phyloP scores from a whole-genome alignment of 164 flowering plant species.

The Vitis amurensis region DNA sequence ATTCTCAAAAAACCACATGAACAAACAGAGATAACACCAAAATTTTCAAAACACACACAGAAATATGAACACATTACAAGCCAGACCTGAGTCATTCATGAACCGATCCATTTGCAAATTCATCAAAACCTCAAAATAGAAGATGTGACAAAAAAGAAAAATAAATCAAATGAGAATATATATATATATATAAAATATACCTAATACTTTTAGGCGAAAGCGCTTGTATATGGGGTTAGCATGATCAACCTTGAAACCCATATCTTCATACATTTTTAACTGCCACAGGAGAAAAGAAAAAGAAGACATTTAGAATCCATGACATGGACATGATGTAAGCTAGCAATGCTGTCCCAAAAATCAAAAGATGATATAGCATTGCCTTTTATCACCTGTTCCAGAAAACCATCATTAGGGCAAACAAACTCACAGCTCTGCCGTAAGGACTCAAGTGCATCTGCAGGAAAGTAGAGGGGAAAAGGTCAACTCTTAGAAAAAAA shows the following conservation, averaged over 20 bases:
- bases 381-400: constrained; percentile 72
- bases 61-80: no score
- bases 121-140: neutral
- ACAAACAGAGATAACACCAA: no score
- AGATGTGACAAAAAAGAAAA: neutral
- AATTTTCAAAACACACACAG: no score
- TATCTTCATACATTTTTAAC: constrained; percentile 94
- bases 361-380: neutral
- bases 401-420: constrained; percentile 95
- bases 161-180: neutral
- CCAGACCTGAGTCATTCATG: no score
- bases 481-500: neutral
- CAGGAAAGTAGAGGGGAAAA: constrained; percentile 7
- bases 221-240: constrained; percentile 76
- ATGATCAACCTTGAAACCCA: constrained; percentile 90
- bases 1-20: no score
- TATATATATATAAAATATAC: constrained; percentile 28
- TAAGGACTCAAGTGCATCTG: constrained; percentile 92
- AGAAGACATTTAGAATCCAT: neutral
- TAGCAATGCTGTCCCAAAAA: neutral
- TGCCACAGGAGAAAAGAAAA: constrained; percentile 31
- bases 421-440: constrained; percentile 75
- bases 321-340: neutral
- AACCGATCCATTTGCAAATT: neutral
- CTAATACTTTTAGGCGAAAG: constrained; percentile 76